Base-by-base conservation (phyloP, 257 asterid genomes). In the Capsicum chinense region DNA sequence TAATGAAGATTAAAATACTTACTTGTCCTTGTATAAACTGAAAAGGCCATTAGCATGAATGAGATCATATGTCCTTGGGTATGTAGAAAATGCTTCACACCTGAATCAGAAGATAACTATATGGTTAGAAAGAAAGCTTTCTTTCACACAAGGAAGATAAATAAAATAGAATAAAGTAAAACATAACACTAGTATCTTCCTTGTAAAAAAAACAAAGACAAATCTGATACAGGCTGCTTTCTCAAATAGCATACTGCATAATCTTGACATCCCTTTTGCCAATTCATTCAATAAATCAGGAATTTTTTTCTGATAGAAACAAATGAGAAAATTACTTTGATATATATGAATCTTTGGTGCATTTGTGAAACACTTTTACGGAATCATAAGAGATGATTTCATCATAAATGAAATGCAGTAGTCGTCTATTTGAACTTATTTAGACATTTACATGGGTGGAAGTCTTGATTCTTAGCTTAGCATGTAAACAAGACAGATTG, bases 11-110 rank as follows among this genome's bases (percentile, higher is more conserved):
- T 83, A 64, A 87, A 69, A 86, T 39, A 39, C 99, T 93, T 87
- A 96, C 98, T 91, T 92, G 88, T 89, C 93, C 88, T 93, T 93
- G 89, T 96, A 96, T 86, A 96, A 87, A 92, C 94, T 94, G 87
- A 94, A 94, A 85, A 96, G 88, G 79, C 98, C 95, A 85, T 87
- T 92, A 83, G 99, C 99, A 83, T 96, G 98, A 88, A 96, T 92
- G 80, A 96, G 98, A 86, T 96, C 98, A 39, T 96, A 96, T 21
- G 99, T 96, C 87, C 99, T 92, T 50, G 98, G 99, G 84, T 96
- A 96, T 8, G 99, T 94, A 9, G 99, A 94, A 92, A 96, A 96
- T 82, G 88, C 99, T 87, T 96, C 98, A 80, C 98, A 96, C 99
- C 99, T 94, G 84, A 66, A 54, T 54, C 82, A 78, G 16, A 78